Evolutionary conservation across 331 rosid species (phyloP).

Genomic region (Rhamnella rubrinervis): DNA sequence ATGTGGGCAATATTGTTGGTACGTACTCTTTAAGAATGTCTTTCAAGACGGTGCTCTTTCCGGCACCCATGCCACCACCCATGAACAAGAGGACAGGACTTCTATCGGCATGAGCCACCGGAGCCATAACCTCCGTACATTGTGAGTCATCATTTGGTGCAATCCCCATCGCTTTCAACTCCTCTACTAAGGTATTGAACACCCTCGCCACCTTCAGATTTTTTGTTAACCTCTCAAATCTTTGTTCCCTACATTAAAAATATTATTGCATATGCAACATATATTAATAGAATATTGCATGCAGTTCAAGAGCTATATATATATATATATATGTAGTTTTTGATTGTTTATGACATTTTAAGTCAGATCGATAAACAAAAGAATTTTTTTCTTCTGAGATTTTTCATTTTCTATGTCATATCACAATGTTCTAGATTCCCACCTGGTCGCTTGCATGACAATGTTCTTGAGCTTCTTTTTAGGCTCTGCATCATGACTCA

Average conservation of each 20-base stretch:
- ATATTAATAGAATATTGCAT: not conserved
- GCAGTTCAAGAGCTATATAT: not conserved
- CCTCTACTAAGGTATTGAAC: constrained; percentile 82
- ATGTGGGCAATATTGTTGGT: no score
- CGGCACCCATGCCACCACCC: constrained; percentile 99
- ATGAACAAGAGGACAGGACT: constrained; percentile 94
- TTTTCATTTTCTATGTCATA: no score
- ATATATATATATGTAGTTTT: no score
- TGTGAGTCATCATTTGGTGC: constrained; percentile 67
- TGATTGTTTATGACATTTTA: no score
- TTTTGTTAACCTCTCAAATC: constrained; percentile 86
- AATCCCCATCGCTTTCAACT: constrained; percentile 95
- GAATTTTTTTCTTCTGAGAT: no score
- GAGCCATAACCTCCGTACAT: constrained; percentile 99
- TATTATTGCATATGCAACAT: not conserved
- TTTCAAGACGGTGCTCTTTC: constrained; percentile 92
- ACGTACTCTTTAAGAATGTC: constrained; percentile 96
- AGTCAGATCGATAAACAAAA: no score
- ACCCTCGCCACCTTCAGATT: constrained; percentile 96
- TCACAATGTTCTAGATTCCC: not conserved
- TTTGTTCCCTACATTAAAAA: constrained; percentile 63
- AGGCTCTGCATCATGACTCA: constrained; percentile 76
- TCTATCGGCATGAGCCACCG: constrained; percentile 87
- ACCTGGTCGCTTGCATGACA: constrained; percentile 97
- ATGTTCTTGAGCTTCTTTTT: constrained; percentile 71